These are phyloP conservation scores for Trichoderma afroharzianum DNA, from an alignment of 2,329 filamentous ascomycete species.

Conservation along the genomic window DNA sequence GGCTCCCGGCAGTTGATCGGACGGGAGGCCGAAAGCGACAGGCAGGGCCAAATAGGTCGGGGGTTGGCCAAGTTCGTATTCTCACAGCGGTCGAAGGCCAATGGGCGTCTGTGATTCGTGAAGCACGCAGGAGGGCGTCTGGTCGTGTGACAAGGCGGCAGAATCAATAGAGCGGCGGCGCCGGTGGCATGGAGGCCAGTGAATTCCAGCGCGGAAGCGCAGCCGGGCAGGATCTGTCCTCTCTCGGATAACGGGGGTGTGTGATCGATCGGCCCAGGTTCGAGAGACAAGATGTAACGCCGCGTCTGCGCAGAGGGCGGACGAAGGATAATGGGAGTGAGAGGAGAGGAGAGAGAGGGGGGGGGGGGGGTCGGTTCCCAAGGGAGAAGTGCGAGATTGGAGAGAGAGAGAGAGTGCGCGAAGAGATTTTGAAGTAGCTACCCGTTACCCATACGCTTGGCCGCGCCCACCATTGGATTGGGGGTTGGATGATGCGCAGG, in stretches of 20 bases:
- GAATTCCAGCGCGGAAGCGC: slow-evolving; percentile 20
- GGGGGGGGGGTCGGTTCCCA: background rate
- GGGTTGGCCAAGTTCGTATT: slow-evolving; percentile 31
- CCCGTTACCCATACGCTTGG: slow-evolving; percentile 24
- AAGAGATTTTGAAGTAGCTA: slow-evolving; percentile 23
- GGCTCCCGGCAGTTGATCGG: slow-evolving; percentile 26
- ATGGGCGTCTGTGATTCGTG: slow-evolving; percentile 22
- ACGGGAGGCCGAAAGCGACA: slow-evolving; percentile 22
- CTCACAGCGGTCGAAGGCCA: slow-evolving; percentile 22
- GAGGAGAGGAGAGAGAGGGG: too few species aligned
- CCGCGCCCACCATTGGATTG: slow-evolving; percentile 19
- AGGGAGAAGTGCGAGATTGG: background rate
- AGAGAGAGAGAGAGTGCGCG: background rate
- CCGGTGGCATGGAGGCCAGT: slow-evolving; percentile 23
- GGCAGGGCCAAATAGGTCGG: slow-evolving; percentile 25
- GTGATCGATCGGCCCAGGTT: slow-evolving; percentile 13
- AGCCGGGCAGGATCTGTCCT: slow-evolving; percentile 16
- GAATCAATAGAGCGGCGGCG: slow-evolving; percentile 24
- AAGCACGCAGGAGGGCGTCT: slow-evolving; percentile 22
- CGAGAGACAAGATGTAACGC: slow-evolving; percentile 16
- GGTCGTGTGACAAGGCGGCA: slow-evolving; percentile 27
- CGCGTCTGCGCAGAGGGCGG: slow-evolving; percentile 6
- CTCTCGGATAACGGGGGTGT: slow-evolving; percentile 5
- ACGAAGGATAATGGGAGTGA: background rate
- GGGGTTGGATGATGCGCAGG: slow-evolving; percentile 14